Evolutionary conservation across 2,329 filamentous ascomycete species (phyloP), one percentile per base, ranked within the genome.

Genomic region (Trematosphaeria pertusa): DNA sequence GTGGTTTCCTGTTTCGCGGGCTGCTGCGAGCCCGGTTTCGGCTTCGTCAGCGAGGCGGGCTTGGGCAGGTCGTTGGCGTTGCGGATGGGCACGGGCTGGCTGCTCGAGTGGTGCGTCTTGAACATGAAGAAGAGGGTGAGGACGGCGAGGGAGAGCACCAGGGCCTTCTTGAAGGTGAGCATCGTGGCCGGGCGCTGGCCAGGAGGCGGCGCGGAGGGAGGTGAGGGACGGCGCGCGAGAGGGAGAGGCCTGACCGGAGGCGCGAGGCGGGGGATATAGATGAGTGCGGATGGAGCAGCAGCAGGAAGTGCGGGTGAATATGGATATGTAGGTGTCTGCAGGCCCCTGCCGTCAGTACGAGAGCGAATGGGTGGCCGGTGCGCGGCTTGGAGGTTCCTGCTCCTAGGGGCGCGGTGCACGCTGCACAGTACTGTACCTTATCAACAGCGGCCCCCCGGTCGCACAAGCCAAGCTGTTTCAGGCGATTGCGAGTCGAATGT

Each of bases 101-200:
- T 58, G 52, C 39, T 52, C 21, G 60, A 54, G 53, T 87, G 84
- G 34, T 84, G 80, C 49, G 82, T 81, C 50, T 84, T 84, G 56
- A 91, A 79, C 53, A 93, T 75, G 74, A 86, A 85, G 73, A 92
- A 78, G 63, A 89, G 77, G 20, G 84, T 81, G 60, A 93, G 73
- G 55, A 92, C 74, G 67, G 86, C 81, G 60, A 83, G 81, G 37
- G 90, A 88, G 44, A 87, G 81, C 59, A 90, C 75, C 53, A 95
- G 72, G 65, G 88, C 88, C 73, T 88, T 87, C 65, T 86, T 84
- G 67, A 89, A 89, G 64, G 88, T 88, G 70, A 92, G 81, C 90
- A 95, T 95, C 48, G 65, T 75, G 66, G 50, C 51, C 35, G 40
- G 37, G 33, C 14, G 43, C 34, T 35, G 42, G 48, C 43, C 15